These are phyloP conservation scores for Chaetomium globosum DNA, from an alignment of 2,329 filamentous ascomycete genomes.

Conservation along the genomic window DNA sequence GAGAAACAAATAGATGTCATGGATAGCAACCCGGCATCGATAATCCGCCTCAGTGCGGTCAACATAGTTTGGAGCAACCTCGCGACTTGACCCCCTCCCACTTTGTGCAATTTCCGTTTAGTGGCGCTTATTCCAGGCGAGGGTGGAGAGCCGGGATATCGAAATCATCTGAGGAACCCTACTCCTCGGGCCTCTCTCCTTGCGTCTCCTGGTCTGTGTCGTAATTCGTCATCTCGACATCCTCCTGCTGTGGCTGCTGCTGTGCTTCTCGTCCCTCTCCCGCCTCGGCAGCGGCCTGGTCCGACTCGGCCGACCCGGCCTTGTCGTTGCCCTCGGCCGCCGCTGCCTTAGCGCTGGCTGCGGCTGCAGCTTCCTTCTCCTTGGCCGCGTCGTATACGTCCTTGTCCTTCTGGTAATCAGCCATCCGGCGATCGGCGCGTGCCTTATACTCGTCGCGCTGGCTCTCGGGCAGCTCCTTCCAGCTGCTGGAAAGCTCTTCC, in stretches of 20 bases:
- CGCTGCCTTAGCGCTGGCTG: conserved; percentile 38
- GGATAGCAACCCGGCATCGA: too few relatives aligned
- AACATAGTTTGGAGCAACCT: too few relatives aligned
- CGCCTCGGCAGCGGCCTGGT: conserved; percentile 33
- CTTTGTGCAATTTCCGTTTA: too few relatives aligned
- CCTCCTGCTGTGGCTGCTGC: conserved; percentile 46
- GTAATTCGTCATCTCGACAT: conserved; percentile 54
- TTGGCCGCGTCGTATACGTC: conserved; percentile 43
- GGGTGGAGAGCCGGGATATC: neutral
- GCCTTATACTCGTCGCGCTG: conserved; percentile 55
- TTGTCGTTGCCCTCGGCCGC: conserved; percentile 23
- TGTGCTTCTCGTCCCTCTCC: conserved; percentile 28
- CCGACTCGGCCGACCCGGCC: conserved; percentile 29
- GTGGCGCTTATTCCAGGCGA: neutral
- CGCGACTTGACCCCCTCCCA: too few relatives aligned
- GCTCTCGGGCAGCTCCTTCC: conserved; percentile 56
- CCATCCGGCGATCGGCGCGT: conserved; percentile 47
- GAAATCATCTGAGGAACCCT: neutral
- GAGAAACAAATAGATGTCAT: neutral
- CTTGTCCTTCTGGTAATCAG: conserved; percentile 50
- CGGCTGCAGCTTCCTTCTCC: conserved; percentile 17
- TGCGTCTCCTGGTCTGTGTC: conserved; percentile 44
- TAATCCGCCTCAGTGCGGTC: too few relatives aligned
- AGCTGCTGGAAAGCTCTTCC: conserved; percentile 58
- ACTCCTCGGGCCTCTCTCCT: conserved; percentile 33